Evolutionary conservation across 2,329 filamentous ascomycete genomes (phyloP).

Genomic region (Aureobasidium sp.): DNA sequence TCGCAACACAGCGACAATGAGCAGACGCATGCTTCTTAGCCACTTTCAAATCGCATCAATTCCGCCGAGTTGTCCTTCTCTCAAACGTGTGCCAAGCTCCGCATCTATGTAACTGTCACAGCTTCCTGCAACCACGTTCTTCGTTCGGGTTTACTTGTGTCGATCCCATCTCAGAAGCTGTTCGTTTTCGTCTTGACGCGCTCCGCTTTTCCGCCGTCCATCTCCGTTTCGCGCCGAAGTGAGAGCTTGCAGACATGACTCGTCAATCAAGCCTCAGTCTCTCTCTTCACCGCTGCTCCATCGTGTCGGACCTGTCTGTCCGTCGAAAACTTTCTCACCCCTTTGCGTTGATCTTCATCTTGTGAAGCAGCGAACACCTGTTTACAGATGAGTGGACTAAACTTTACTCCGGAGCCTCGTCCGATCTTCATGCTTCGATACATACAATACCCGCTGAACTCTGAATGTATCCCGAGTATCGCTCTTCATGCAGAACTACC

Average conservation of each 20-base stretch:
- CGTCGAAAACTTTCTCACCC: conserved; percentile 7
- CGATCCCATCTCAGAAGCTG: not conserved
- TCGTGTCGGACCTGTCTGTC: not conserved
- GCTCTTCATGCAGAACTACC: not conserved
- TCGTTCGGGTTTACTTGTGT: not conserved
- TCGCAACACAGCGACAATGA: too few species aligned
- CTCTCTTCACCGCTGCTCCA: conserved; percentile 7
- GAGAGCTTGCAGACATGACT: conserved; percentile 6
- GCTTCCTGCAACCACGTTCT: conserved; percentile 9
- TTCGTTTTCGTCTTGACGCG: conserved; percentile 2
- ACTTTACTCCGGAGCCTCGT: not conserved
- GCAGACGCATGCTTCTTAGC: too few species aligned
- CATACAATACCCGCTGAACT: too few species aligned
- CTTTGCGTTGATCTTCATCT: conserved; percentile 9
- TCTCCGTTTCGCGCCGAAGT: conserved; percentile 8
- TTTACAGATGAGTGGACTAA: not conserved
- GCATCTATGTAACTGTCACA: not conserved
- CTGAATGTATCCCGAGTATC: not conserved
- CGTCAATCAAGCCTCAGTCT: not conserved
- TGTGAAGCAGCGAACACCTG: conserved; percentile 5
- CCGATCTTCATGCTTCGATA: not conserved
- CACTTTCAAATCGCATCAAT: not conserved
- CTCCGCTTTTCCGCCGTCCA: conserved; percentile 4
- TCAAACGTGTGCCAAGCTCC: conserved; percentile 2
- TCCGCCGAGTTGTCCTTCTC: not conserved